Evolutionary conservation across 768 basidiomycete genomes (phyloP).

Genomic region (Boletus barrowsii): DNA sequence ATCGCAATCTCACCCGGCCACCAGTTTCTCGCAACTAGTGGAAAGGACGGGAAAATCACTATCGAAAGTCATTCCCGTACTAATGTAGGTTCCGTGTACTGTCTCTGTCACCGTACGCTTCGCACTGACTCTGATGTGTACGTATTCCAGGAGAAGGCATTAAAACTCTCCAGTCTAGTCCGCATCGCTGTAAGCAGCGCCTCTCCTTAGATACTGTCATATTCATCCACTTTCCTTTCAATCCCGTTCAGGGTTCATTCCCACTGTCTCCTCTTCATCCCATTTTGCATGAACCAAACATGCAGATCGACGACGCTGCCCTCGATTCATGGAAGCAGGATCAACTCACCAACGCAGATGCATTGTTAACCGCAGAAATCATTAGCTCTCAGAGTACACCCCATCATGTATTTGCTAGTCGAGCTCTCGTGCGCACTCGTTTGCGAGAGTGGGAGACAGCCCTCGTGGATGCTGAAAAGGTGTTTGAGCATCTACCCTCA

Average conservation of each 20-base stretch:
- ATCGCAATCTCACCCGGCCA: not conserved
- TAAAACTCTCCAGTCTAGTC: too few relatives aligned
- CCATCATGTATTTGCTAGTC: not conserved
- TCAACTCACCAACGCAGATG: not conserved
- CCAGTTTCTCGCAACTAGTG: not conserved
- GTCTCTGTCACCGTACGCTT: too few relatives aligned
- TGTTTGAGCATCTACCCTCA: not conserved
- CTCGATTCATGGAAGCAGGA: not conserved
- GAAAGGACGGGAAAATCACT: not conserved
- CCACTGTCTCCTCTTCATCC: too few relatives aligned
- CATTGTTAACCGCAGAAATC: not conserved
- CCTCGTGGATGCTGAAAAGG: not conserved
- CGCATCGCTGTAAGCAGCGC: not conserved
- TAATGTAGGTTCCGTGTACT: too few relatives aligned
- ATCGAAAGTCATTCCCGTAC: too few relatives aligned
- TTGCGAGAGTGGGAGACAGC: not conserved
- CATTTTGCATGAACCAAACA: not conserved
- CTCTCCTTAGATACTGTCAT: not conserved
- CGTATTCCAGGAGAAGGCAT: too few relatives aligned
- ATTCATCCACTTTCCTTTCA: not conserved
- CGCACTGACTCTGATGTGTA: too few relatives aligned
- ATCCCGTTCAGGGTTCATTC: too few relatives aligned
- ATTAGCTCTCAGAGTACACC: not conserved
- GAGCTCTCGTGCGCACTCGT: slow-evolving; percentile 1
- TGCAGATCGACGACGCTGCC: not conserved